Evolutionary conservation across 1,284 basidiomycete genomes (phyloP).

Genomic region (Wolfiporia cocos): DNA sequence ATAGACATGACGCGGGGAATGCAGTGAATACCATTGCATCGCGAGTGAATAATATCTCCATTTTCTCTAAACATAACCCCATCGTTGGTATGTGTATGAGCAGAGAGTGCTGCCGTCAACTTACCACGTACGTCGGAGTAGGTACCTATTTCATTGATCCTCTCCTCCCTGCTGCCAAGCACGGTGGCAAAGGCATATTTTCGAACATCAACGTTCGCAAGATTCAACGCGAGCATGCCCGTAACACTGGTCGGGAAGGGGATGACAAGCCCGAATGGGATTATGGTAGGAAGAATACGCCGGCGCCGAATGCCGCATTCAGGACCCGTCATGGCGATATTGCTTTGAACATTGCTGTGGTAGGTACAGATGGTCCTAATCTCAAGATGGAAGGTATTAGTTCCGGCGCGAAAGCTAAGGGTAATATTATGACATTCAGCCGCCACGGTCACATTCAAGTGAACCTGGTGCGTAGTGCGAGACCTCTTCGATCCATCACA

Average conservation of each 20-base stretch:
- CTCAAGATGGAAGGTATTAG: too few species aligned
- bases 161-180: constrained; percentile 2
- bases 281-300: too few species aligned
- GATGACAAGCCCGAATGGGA: background rate
- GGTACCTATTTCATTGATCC: constrained; percentile 17
- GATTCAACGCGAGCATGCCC: constrained; percentile 3
- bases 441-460: constrained; percentile 20
- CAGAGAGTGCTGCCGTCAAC: too few species aligned
- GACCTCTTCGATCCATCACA: too few species aligned
- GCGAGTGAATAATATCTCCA: constrained; percentile 15
- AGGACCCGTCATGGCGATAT: constrained; percentile 24
- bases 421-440: constrained; percentile 17
- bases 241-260: constrained; percentile 1
- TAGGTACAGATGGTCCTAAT: constrained; percentile 5
- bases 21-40: too few species aligned
- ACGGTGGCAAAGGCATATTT: background rate
- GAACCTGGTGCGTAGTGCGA: constrained; percentile 17
- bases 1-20: too few species aligned
- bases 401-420: constrained; percentile 1
- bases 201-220: background rate
- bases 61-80: constrained; percentile 14
- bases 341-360: constrained; percentile 16
- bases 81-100: constrained; percentile 14
- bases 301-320: constrained; percentile 24
- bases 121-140: too few species aligned